Base-by-base conservation (phyloP, 2,329 filamentous ascomycete species). In the Trichoderma hamatum region DNA sequence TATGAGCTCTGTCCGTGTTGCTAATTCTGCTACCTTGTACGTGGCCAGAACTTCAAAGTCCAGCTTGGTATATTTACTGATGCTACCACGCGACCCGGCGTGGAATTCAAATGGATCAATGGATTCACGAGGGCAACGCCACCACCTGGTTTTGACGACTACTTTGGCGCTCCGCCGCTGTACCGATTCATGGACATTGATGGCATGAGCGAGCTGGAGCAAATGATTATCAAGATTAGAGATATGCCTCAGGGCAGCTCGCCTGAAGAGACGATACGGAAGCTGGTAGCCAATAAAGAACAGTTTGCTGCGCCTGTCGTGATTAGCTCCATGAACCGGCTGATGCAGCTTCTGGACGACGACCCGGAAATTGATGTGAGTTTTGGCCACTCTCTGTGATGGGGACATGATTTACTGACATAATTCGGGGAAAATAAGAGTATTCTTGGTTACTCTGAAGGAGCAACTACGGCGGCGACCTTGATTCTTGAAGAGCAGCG, bases 361-460 rank as follows among this genome's bases (percentile, higher is more conserved):
- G 77, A 78, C 43, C 73, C 75, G 1, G 75, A 78, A 52, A 78
- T 78, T 64, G 74, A 76, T 34, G 76, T 75, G 66, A 49, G 75
- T 32, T 26, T 14, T 21, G 11, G 16, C 1, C 7, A n/a, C 3
- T n/a, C 7, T 34, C 11, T 5, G 21, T 28, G 43, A 9, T 52
- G 21, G 10, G 11, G 5, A 10, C 6, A 1, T 14, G 4, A 34
- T 19, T 3, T 16, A 13, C 21, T 59, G 21, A 67, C 30, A 14
- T 10, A 19, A 24, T 14, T 21, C 19, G 3, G 10, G 3, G 2
- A 49, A 16, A 26, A 16, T 24, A 19, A 77, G 74, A 87, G 84
- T 3, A 84, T 89, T 56, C 81, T 89, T 21, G 87, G 87, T 1
- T 89, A 89, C 72, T 88, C 86, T 0, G 87, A 89, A 74, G 87